Conservation (phyloP, 108 stramenopile genomes). For the Fragilaria crotonensis region DNA sequence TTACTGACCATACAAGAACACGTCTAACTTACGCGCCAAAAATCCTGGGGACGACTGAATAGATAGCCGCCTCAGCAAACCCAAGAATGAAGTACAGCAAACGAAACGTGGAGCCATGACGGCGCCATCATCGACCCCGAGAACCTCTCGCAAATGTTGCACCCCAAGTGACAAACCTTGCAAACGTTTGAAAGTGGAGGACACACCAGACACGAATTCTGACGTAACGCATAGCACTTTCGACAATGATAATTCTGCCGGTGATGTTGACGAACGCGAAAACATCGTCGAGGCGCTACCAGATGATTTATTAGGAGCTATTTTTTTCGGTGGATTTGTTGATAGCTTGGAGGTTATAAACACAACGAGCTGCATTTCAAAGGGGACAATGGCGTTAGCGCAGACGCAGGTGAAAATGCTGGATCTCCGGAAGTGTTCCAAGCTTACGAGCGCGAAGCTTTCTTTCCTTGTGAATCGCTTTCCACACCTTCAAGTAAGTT, state of each 20-base stretch:
- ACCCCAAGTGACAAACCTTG: not conserved
- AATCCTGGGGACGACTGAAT: too few relatives aligned
- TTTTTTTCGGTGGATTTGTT: slow-evolving; percentile 7
- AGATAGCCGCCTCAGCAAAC: too few relatives aligned
- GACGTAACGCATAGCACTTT: not conserved
- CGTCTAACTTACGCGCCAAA: too few relatives aligned
- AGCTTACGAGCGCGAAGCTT: not conserved
- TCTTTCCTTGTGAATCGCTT: not conserved
- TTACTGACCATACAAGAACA: too few relatives aligned
- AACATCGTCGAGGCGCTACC: slow-evolving; percentile 1
- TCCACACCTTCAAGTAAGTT: too few relatives aligned
- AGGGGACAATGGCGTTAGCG: not conserved
- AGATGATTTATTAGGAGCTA: not conserved
- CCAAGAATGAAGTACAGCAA: not conserved
- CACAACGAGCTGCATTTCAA: slow-evolving; percentile 2
- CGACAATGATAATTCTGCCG: too few relatives aligned
- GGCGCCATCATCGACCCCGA: not conserved
- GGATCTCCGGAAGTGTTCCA: not conserved
- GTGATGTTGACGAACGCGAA: too few relatives aligned
- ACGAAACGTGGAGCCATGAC: not conserved
- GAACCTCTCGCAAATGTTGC: not conserved
- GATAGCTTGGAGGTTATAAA: not conserved
- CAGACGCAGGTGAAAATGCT: slow-evolving; percentile 1
- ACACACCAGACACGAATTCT: not conserved
- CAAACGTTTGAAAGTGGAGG: not conserved